Evolutionary conservation across 306 rosid species (phyloP).

Genomic region (Acacia acuminata): DNA sequence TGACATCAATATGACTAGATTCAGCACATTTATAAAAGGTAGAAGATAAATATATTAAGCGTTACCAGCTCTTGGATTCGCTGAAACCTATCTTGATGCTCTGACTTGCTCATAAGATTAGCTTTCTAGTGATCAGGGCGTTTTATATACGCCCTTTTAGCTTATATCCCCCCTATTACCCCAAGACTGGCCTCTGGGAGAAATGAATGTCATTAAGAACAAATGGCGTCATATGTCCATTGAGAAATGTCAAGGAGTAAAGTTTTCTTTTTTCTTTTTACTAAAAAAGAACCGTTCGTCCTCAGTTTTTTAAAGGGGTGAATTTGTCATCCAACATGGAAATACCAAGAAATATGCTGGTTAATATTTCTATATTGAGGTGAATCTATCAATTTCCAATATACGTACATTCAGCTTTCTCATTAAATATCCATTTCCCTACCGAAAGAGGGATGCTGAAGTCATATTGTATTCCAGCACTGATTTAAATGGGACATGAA

Average conservation of each 20-base stretch:
- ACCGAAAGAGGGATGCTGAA: slow-evolving; percentile 26
- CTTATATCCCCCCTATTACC: not conserved
- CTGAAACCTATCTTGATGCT: not conserved
- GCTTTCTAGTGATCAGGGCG: not conserved
- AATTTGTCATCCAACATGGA: slow-evolving; percentile 6
- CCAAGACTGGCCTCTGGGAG: not conserved
- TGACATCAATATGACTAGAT: not conserved
- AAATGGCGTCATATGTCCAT: not conserved
- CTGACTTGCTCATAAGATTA: not conserved
- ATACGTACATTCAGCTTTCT: slow-evolving; percentile 22
- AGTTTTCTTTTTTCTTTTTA: not conserved
- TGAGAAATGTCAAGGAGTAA: not conserved
- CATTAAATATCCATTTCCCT: slow-evolving; percentile 28
- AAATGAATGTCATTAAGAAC: not conserved
- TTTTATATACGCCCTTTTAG: not conserved
- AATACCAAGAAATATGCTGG: not conserved
- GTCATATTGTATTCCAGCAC: slow-evolving; percentile 32
- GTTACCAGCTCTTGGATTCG: not conserved
- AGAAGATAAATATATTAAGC: not conserved
- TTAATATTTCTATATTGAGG: slow-evolving; percentile 20
- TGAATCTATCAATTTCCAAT: slow-evolving; percentile 30
- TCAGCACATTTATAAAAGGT: not conserved
- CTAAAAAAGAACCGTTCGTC: not conserved
- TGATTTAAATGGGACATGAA: slow-evolving; percentile 41
- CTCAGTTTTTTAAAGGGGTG: not conserved